A percentile compares a stretch with the other conserved stretches of the same genome.
These are phyloP conservation scores for Neurospora hispaniola DNA, from an alignment of 495 filamentous ascomycete species.

Conservation along the genomic window DNA sequence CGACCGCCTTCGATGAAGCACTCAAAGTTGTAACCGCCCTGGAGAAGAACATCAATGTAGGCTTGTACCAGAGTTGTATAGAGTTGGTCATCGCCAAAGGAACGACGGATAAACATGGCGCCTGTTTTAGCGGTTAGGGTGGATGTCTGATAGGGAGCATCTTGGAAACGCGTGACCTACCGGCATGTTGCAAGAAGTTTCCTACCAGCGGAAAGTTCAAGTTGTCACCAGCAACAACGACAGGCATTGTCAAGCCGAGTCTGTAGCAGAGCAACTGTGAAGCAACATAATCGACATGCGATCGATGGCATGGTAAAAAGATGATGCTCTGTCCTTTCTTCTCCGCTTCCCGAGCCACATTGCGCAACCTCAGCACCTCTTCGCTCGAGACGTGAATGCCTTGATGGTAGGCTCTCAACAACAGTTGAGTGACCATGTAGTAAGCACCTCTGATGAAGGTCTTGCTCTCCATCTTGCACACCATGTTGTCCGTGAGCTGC, in stretches of 20 bases:
- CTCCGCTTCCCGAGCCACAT: constrained; percentile 69
- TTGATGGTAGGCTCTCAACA: constrained; percentile 91
- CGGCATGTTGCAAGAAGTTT: constrained; percentile 84
- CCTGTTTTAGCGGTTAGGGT: constrained; percentile 31
- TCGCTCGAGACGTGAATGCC: constrained; percentile 96
- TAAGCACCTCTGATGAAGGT: constrained; percentile 86
- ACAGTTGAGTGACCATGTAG: constrained; percentile 75
- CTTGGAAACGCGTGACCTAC: constrained; percentile 25
- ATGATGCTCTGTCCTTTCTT: constrained; percentile 89
- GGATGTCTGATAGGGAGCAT: background rate
- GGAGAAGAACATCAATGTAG: constrained; percentile 87
- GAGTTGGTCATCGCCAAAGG: constrained; percentile 83
- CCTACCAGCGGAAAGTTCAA: constrained; percentile 88
- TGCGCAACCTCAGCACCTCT: constrained; percentile 73
- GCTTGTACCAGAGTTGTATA: constrained; percentile 87
- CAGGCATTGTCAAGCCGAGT: constrained; percentile 74
- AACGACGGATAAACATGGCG: constrained; percentile 92
- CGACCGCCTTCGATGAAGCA: constrained; percentile 95
- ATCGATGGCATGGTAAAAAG: constrained; percentile 88
- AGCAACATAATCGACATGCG: constrained; percentile 91
- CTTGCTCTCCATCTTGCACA: constrained; percentile 97
- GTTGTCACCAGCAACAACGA: constrained; percentile 94
- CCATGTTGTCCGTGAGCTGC: constrained; percentile 84
- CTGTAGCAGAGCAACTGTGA: constrained; percentile 92
- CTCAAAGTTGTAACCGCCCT: constrained; percentile 86